phyloP scores from a whole-genome alignment of 441 rosid species.

The Eruca vesicaria region DNA sequence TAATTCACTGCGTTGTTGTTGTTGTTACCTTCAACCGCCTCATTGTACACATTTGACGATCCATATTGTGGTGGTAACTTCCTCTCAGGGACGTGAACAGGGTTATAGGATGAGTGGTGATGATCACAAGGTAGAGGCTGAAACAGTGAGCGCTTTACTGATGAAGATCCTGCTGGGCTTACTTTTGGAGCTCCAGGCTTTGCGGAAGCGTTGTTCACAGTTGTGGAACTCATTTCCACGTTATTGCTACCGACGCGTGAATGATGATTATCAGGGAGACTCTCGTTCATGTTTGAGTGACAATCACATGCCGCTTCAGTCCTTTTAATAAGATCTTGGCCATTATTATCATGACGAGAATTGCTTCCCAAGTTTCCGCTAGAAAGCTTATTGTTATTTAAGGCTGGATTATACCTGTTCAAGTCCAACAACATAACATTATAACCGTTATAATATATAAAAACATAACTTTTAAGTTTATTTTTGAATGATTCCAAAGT shows the following conservation, averaged over 20 bases:
- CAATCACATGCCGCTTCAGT: slow-evolving; percentile 38
- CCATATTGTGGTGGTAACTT: slow-evolving; percentile 43
- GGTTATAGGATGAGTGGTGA: slow-evolving; percentile 23
- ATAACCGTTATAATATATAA: not conserved
- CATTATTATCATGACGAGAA: slow-evolving; percentile 49
- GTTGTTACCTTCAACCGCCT: slow-evolving; percentile 33
- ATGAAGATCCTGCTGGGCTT: slow-evolving; percentile 40
- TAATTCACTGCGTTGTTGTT: slow-evolving; percentile 41
- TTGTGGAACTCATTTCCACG: slow-evolving; percentile 52
- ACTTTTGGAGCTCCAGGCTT: slow-evolving; percentile 45
- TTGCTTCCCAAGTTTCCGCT: slow-evolving; percentile 56
- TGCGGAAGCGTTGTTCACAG: slow-evolving; percentile 42
- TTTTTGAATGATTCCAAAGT: not conserved
- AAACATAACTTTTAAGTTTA: not conserved
- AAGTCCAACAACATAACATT: slow-evolving; percentile 19
- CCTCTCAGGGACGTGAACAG: slow-evolving; percentile 11
- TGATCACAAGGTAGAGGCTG: slow-evolving; percentile 31
- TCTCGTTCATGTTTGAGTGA: slow-evolving; percentile 46
- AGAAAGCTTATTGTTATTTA: slow-evolving; percentile 57
- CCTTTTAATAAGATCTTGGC: slow-evolving; percentile 45
- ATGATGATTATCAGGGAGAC: slow-evolving; percentile 45
- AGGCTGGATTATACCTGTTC: slow-evolving; percentile 61
- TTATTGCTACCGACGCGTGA: slow-evolving; percentile 63
- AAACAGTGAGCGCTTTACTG: slow-evolving; percentile 28
- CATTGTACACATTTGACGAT: slow-evolving; percentile 55